phyloP scores from a whole-genome alignment of 768 basidiomycete genomes.

The Calocera viscosa region DNA sequence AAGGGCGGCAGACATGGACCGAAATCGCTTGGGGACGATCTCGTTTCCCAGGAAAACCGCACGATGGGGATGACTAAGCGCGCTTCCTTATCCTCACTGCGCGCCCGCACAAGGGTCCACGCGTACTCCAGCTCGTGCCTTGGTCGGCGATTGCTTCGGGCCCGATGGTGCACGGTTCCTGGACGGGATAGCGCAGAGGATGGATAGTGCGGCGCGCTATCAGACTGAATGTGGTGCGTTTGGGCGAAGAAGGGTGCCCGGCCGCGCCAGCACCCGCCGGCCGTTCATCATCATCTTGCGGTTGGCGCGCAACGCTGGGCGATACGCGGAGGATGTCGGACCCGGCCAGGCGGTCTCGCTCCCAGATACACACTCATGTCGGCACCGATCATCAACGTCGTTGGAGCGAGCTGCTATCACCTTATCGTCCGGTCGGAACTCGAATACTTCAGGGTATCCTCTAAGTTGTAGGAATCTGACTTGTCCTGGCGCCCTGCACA shows the following conservation, averaged over 20 bases:
- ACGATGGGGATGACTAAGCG: not conserved
- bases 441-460: too few species aligned
- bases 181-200: conserved; percentile 11
- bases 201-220: conserved; percentile 10
- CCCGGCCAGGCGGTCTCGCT: not conserved
- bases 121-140: not conserved
- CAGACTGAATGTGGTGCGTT: not conserved
- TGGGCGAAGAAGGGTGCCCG: not conserved
- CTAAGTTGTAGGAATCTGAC: not conserved
- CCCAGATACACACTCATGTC: not conserved
- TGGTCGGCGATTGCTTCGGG: not conserved
- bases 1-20: not conserved
- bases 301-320: too few species aligned
- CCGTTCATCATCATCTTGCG: too few species aligned
- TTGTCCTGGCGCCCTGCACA: not conserved
- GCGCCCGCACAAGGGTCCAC: not conserved
- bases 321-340: too few species aligned
- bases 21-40: not conserved
- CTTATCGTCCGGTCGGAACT: too few species aligned
- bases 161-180: not conserved
- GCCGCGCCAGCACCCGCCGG: not conserved
- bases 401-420: too few species aligned
- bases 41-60: not conserved
- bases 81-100: not conserved
- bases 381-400: not conserved